Conservation (phyloP, 768 basidiomycete species). For the Leccinum disarticulatum region DNA sequence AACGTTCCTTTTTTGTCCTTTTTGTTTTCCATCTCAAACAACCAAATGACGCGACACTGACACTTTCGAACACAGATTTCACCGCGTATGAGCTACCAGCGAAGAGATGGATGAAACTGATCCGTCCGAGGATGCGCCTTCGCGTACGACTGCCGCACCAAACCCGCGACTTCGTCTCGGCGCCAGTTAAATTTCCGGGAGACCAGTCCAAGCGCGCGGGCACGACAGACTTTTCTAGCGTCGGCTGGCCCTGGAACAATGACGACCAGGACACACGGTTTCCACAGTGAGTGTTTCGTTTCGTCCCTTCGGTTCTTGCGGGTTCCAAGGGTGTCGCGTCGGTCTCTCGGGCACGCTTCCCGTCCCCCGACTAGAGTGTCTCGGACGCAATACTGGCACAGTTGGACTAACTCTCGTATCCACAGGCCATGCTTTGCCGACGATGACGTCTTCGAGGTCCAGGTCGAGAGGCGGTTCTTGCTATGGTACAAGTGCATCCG, state of each 20-base stretch:
- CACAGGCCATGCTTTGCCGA: constrained; percentile 18
- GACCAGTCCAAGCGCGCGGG: background rate
- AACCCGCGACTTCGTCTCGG: constrained; percentile 17
- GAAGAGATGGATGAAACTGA: constrained; percentile 17
- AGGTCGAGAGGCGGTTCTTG: constrained; percentile 22
- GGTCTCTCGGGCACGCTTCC: background rate
- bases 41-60: background rate
- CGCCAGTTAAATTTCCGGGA: constrained; percentile 7
- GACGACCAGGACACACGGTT: constrained; percentile 2
- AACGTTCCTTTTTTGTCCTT: background rate
- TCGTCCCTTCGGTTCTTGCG: background rate
- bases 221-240: background rate
- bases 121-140: constrained; percentile 25
- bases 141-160: constrained; percentile 12
- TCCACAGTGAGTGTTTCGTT: constrained; percentile 15
- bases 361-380: no score
- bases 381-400: constrained; percentile 1
- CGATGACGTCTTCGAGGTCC: constrained; percentile 19
- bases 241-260: constrained; percentile 18
- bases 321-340: background rate
- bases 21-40: background rate
- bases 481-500: constrained; percentile 26
- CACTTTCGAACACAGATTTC: constrained; percentile 16
- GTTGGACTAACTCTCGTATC: background rate
- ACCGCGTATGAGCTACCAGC: constrained; percentile 25